phyloP scores from a whole-genome alignment of 1,139 yeast species.

The Scheffersomyces titani region DNA sequence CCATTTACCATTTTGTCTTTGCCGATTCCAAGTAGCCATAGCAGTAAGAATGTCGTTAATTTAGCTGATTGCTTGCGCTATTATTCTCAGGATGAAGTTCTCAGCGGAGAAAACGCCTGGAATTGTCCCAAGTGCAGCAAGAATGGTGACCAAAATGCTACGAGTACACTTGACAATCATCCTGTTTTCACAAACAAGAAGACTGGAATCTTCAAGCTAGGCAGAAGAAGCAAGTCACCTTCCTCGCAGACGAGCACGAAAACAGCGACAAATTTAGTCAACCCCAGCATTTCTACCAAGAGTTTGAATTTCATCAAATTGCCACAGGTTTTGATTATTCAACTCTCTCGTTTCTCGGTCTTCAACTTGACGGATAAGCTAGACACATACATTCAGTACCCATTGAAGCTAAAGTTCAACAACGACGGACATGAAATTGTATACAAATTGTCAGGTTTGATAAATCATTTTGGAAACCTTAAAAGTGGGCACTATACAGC shows the following conservation, averaged over 20 bases:
- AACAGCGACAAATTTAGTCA: constrained; percentile 9
- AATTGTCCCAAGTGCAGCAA: constrained; percentile 68
- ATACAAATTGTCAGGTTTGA: constrained; percentile 60
- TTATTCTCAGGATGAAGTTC: constrained; percentile 66
- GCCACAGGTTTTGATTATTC: constrained; percentile 66
- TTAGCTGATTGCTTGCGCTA: constrained; percentile 65
- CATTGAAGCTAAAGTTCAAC: constrained; percentile 47
- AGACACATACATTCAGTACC: constrained; percentile 54
- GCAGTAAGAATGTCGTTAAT: constrained; percentile 33
- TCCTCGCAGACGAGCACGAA: constrained; percentile 18
- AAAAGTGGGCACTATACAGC: constrained; percentile 78
- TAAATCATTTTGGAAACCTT: constrained; percentile 70
- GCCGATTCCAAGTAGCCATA: constrained; percentile 56
- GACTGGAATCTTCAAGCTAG: constrained; percentile 37
- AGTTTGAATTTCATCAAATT: constrained; percentile 60
- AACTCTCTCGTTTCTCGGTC: constrained; percentile 60
- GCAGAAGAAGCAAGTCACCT: constrained; percentile 39
- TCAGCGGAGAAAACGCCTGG: constrained; percentile 79
- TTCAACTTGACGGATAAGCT: constrained; percentile 58
- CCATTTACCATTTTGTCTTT: constrained; percentile 66
- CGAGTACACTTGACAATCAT: constrained; percentile 31
- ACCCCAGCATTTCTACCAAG: constrained; percentile 43
- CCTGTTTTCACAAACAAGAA: constrained; percentile 37
- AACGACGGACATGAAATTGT: constrained; percentile 43
- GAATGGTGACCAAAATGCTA: constrained; percentile 1